Percentiles rank a stretch among this genome's conserved stretches.
These are phyloP conservation scores for Penicillium riverlandense DNA, from an alignment of 495 filamentous ascomycete genomes.

Conservation along the genomic window DNA sequence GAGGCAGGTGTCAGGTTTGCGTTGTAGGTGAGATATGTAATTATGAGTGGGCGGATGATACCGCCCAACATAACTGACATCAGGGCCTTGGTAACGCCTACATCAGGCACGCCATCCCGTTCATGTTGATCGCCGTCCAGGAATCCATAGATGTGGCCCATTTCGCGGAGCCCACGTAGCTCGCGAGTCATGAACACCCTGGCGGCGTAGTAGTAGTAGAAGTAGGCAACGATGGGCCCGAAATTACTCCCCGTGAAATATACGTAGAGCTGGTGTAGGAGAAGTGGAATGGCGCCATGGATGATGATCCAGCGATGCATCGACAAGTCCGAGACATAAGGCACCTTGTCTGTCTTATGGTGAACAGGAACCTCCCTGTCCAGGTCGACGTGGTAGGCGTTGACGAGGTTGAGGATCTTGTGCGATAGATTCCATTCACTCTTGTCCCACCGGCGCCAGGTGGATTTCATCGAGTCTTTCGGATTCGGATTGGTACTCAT, in stretches of 20 bases:
- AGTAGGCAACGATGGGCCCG: slow-evolving; percentile 12
- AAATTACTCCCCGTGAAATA: slow-evolving; percentile 16
- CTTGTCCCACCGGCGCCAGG: slow-evolving; percentile 19
- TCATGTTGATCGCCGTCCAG: slow-evolving; percentile 11
- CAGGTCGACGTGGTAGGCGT: slow-evolving; percentile 17
- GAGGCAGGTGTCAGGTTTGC: slow-evolving; percentile 35
- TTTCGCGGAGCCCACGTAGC: slow-evolving; percentile 5
- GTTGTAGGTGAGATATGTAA: slow-evolving; percentile 8
- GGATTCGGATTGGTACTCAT: slow-evolving; percentile 17
- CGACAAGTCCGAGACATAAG: slow-evolving; percentile 18
- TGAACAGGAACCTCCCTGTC: slow-evolving; percentile 23
- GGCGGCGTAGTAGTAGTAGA: slow-evolving; percentile 17
- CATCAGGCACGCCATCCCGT: slow-evolving; percentile 13
- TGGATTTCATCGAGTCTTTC: slow-evolving; percentile 33
- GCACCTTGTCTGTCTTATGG: slow-evolving; percentile 25
- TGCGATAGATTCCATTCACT: slow-evolving; percentile 20
- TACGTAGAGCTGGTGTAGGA: slow-evolving; percentile 21
- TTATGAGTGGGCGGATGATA: slow-evolving; percentile 5
- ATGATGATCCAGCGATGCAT: slow-evolving; percentile 25
- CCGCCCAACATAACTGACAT: slow-evolving; percentile 6
- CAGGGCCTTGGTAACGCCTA: slow-evolving; percentile 4
- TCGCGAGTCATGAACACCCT: slow-evolving; percentile 6
- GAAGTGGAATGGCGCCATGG: slow-evolving; percentile 17
- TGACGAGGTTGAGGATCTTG: slow-evolving; percentile 21
- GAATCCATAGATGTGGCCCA: slow-evolving; percentile 10